Evolutionary conservation across 257 asterid genomes (phyloP).

Genomic region (Solanum virginianum): DNA sequence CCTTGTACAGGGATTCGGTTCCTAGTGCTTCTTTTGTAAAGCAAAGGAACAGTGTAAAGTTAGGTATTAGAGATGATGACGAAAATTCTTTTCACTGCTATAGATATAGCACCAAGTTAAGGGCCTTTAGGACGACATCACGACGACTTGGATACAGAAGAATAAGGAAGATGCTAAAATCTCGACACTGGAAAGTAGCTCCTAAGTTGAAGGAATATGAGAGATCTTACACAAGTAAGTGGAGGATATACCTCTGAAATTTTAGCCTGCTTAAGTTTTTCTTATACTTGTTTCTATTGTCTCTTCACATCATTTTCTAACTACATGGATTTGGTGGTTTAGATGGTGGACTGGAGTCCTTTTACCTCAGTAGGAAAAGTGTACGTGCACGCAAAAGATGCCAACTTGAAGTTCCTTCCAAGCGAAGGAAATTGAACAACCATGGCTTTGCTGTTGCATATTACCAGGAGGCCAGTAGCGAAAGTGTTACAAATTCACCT

Average conservation of each 20-base stretch:
- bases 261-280: background rate
- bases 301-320: background rate
- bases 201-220: slow-evolving; percentile 56
- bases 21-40: slow-evolving; percentile 41
- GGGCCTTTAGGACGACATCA: slow-evolving; percentile 56
- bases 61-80: slow-evolving; percentile 98
- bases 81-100: slow-evolving; percentile 82
- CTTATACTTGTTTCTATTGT: background rate
- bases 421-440: slow-evolving; percentile 61
- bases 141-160: slow-evolving; percentile 47
- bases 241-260: background rate
- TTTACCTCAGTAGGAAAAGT: slow-evolving; percentile 49
- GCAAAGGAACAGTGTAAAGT: slow-evolving; percentile 65
- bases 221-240: slow-evolving; percentile 50
- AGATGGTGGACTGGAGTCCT: slow-evolving; percentile 60
- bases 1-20: slow-evolving; percentile 59
- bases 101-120: slow-evolving; percentile 49
- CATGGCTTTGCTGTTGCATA: slow-evolving; percentile 33
- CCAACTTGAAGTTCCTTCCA: slow-evolving; percentile 35
- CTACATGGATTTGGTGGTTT: background rate
- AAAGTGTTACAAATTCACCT: slow-evolving; percentile 50
- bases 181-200: slow-evolving; percentile 65
- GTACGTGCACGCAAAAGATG: slow-evolving; percentile 39
- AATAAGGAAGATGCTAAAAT: slow-evolving; percentile 62
- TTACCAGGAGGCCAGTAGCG: slow-evolving; percentile 59